Conservation (phyloP, 495 filamentous ascomycete species). For the Staphylotrichum longicolle region DNA sequence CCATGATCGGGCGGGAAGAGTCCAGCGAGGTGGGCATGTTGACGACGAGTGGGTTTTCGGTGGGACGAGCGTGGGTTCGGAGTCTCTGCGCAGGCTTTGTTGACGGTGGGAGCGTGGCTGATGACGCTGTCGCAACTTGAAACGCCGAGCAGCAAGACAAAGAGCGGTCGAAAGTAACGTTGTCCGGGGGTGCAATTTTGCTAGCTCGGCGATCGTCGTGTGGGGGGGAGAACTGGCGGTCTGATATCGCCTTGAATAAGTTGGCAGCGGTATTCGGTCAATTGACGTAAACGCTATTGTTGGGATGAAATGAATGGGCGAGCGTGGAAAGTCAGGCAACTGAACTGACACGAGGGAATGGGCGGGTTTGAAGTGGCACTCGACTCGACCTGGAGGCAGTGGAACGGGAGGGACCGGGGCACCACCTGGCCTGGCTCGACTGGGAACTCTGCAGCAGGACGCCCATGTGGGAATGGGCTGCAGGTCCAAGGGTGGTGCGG, state of each 20-base stretch:
- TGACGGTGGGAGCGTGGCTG: slow-evolving; percentile 5
- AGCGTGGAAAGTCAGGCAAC: too few species aligned
- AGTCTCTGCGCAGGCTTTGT: slow-evolving; percentile 15
- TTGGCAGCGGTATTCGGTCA: too few species aligned
- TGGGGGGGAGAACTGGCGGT: background rate
- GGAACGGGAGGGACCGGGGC: slow-evolving; percentile 4
- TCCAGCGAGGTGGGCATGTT: slow-evolving; percentile 68
- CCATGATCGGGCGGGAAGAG: slow-evolving; percentile 74
- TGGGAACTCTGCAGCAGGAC: background rate
- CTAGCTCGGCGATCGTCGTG: background rate
- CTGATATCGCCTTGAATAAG: background rate
- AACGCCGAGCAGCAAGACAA: slow-evolving; percentile 12
- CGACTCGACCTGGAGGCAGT: background rate
- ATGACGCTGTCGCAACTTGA: slow-evolving; percentile 16
- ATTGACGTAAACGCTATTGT: too few species aligned
- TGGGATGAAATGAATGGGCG: too few species aligned
- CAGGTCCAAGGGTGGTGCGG: background rate
- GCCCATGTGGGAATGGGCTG: slow-evolving; percentile 15
- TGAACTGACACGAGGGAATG: too few species aligned
- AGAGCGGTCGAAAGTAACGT: background rate
- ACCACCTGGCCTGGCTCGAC: background rate
- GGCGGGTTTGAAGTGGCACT: too few species aligned
- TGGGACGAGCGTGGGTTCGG: slow-evolving; percentile 9
- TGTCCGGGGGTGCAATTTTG: slow-evolving; percentile 3
- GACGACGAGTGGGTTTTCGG: background rate